A percentile compares a stretch with the other conserved stretches of the same genome.
Evolutionary conservation across 257 asterid genomes (phyloP).

Genomic region (Nicotiana paniculata): DNA sequence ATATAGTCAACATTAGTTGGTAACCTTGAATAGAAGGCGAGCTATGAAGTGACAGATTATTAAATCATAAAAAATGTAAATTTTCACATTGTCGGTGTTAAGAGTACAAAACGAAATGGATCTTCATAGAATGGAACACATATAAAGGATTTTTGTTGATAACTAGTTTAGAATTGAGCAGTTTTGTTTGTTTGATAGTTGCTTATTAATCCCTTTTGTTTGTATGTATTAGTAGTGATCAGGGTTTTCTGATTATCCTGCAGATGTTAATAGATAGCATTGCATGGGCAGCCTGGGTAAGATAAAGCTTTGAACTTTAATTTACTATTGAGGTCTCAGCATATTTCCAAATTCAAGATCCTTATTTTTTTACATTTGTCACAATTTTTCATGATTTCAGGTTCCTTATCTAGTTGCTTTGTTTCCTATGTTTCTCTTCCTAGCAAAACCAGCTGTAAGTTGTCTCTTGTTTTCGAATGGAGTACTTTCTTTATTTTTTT

Average conservation of each 20-base stretch:
- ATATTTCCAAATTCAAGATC: background rate
- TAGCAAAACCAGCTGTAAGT: slow-evolving; percentile 13
- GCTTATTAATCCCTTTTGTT: background rate
- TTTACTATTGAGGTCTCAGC: background rate
- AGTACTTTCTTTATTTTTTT: background rate
- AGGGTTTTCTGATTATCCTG: background rate
- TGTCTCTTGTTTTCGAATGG: background rate
- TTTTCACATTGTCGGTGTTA: too few species aligned
- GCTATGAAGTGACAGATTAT: too few species aligned
- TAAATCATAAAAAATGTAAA: too few species aligned
- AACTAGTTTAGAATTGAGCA: background rate
- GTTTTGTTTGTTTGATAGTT: background rate
- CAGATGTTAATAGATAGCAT: slow-evolving; percentile 15
- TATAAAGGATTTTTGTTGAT: too few species aligned
- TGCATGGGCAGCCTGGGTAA: slow-evolving; percentile 16
- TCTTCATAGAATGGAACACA: too few species aligned
- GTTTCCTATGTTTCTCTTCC: slow-evolving; percentile 10
- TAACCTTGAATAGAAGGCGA: too few species aligned
- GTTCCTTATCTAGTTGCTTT: slow-evolving; percentile 9
- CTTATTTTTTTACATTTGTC: background rate
- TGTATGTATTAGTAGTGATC: background rate
- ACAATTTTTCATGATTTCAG: background rate
- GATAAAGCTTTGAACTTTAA: background rate
- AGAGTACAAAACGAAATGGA: too few species aligned
- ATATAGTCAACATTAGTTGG: too few species aligned